Base-by-base conservation (phyloP, 2,329 filamentous ascomycete genomes). In the Colletotrichum falcatum region DNA sequence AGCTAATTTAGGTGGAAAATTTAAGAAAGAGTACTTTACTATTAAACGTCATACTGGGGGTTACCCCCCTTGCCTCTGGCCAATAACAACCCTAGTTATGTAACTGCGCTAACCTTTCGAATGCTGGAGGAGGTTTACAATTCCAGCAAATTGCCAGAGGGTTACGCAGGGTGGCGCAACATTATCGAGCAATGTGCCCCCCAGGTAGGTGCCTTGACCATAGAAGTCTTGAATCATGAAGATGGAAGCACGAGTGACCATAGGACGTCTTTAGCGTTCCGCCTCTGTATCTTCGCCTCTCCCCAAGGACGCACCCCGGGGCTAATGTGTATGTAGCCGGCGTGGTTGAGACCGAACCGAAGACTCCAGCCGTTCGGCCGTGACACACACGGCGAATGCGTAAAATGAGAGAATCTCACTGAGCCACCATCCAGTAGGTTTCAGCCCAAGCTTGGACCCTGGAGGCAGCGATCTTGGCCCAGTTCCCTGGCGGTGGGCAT, bases 371-470 rank as follows among this genome's bases (percentile, higher is more conserved):
- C 35, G 48, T 35, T 23, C 9, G 23, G 28, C 14, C 5, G 35
- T 33, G 18, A 62, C 33, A 42, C 20, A 35, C 20, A 35, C 62
- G 51, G 51, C 63, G 54, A 30, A 37, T 30, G n/a, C 23, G 42
- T 53, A 53, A 60, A 51, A 55, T 61, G 60, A 61, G 35, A 33
- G 30, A 35, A 54, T 49, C 35, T 56, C 55, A 65, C 61, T 61
- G 55, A 55, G 59, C 60, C 69, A 65, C 65, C 39, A 33, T 30
- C 59, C 53, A 68, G 42, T 55, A 48, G 55, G 69, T 71, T 71
- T 70, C 69, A 71, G 65, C 48, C 48, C 69, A 65, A 65, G 69
- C 69, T 70, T 70, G 49, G 60, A 61, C 66, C 60, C 60, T 64
- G 69, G 42, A 60, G 64, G 46, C 51, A 68, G 59, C 53, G 58